phyloP scores from a whole-genome alignment of 345 rosid genomes.

The Camelina neglecta region DNA sequence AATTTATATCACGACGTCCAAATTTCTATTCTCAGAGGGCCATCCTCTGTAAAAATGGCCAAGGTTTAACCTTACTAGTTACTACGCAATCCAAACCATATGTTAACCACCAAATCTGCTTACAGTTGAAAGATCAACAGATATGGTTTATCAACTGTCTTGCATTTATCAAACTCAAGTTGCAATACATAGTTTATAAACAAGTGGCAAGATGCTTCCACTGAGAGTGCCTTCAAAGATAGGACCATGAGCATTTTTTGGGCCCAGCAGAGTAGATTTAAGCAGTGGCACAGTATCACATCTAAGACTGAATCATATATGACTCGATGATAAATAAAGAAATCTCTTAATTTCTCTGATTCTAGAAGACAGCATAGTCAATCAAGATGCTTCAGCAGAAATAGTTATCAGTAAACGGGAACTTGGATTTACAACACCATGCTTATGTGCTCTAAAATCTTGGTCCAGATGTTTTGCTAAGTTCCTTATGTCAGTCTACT shows the following conservation, averaged over 20 bases:
- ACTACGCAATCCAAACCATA: slow-evolving; percentile 13
- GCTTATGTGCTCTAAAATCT: slow-evolving; percentile 22
- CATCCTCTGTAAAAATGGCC: slow-evolving; percentile 8
- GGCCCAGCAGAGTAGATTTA: slow-evolving; percentile 17
- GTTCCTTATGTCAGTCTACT: slow-evolving; percentile 16
- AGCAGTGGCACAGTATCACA: slow-evolving; percentile 18
- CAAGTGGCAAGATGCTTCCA: slow-evolving; percentile 27
- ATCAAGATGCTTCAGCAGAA: slow-evolving; percentile 15
- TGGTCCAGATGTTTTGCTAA: slow-evolving; percentile 12
- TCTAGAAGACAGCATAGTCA: slow-evolving; percentile 19
- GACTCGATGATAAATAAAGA: neutral
- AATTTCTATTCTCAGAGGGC: slow-evolving; percentile 23
- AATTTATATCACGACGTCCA: slow-evolving; percentile 20
- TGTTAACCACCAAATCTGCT: slow-evolving; percentile 21
- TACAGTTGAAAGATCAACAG: slow-evolving; percentile 23
- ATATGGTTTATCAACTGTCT: slow-evolving; percentile 13
- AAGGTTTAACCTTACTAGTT: neutral
- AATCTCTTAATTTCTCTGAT: neutral
- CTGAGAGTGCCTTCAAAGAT: neutral
- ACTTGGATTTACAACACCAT: slow-evolving; percentile 13
- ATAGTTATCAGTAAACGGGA: slow-evolving; percentile 16
- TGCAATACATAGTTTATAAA: slow-evolving; percentile 18
- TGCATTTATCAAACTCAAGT: slow-evolving; percentile 19
- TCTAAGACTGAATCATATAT: slow-evolving; percentile 15
- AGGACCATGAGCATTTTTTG: slow-evolving; percentile 2